These are phyloP conservation scores for Ceratobasidium sp. DNA, from an alignment of 1,284 basidiomycete genomes.

Conservation along the genomic window DNA sequence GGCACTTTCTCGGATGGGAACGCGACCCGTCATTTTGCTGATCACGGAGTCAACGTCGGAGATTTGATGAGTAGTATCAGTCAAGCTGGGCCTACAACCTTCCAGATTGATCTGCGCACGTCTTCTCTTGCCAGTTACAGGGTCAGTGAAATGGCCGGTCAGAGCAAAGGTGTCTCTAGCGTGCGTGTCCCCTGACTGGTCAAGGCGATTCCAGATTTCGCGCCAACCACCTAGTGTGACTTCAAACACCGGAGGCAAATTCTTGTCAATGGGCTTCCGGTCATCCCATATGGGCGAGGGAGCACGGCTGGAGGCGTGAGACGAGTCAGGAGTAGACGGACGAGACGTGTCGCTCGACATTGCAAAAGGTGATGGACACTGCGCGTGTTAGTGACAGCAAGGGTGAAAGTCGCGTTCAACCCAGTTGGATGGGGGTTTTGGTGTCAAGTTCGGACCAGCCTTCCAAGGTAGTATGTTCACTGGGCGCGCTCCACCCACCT, in stretches of 20 bases:
- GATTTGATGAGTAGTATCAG: not conserved
- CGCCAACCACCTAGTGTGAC: not conserved
- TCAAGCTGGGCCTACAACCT: not conserved
- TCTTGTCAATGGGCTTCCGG: slow-evolving; percentile 6
- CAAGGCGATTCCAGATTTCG: not conserved
- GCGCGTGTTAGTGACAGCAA: no score
- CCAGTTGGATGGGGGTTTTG: no score
- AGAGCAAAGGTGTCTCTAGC: slow-evolving; percentile 13
- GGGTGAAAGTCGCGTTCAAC: no score
- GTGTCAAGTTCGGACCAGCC: no score
- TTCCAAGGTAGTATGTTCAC: no score
- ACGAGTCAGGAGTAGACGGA: not conserved
- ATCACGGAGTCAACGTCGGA: slow-evolving; percentile 27
- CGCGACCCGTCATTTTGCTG: not conserved
- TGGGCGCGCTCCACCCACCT: no score
- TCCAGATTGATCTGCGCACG: not conserved
- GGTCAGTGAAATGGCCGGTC: slow-evolving; percentile 9
- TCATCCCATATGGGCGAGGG: not conserved
- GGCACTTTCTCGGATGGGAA: not conserved
- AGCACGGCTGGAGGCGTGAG: no score
- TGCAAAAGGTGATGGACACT: no score
- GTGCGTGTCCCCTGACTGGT: no score
- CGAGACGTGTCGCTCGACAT: not conserved
- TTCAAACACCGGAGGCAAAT: not conserved
- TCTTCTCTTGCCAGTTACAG: not conserved